These are phyloP conservation scores for Capsella bursapastoris DNA, from an alignment of 345 rosid species.

Conservation along the genomic window DNA sequence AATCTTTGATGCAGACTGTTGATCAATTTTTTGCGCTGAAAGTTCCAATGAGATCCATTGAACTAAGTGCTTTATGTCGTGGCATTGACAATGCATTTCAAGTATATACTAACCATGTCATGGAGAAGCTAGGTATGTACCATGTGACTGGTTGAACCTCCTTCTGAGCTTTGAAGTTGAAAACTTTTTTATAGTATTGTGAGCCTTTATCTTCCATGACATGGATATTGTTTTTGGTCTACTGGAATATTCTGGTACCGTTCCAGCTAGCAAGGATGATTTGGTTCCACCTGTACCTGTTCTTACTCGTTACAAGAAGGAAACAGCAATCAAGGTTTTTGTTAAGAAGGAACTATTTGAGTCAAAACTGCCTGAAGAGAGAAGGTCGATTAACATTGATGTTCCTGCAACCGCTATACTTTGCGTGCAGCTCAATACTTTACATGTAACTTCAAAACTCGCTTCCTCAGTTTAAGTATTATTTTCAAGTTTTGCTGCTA, in stretches of 20 bases:
- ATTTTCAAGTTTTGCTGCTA: conserved; percentile 20
- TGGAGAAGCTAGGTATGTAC: conserved; percentile 74
- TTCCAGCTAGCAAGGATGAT: conserved; percentile 89
- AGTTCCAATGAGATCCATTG: conserved; percentile 89
- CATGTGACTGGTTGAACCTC: conserved; percentile 31
- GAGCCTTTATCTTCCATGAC: conserved; percentile 18
- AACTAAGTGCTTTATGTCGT: conserved; percentile 72
- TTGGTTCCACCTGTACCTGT: conserved; percentile 91
- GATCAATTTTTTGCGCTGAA: conserved; percentile 89
- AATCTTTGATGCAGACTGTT: conserved; percentile 76
- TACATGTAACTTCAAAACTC: conserved; percentile 68
- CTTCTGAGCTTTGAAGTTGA: conserved; percentile 22
- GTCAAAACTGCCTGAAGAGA: conserved; percentile 71
- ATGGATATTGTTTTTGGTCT: conserved; percentile 17
- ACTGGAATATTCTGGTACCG: conserved; percentile 34
- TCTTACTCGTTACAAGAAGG: conserved; percentile 87
- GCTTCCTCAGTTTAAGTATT: conserved; percentile 29
- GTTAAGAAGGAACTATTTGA: conserved; percentile 96
- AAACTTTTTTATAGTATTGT: neutral
- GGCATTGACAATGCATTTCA: conserved; percentile 96
- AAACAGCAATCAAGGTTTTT: conserved; percentile 89
- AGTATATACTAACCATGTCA: conserved; percentile 79
- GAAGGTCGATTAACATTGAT: conserved; percentile 65
- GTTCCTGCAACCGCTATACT: conserved; percentile 68
- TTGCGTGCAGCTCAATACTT: conserved; percentile 91